These are phyloP conservation scores for Poa pratensis DNA, from an alignment of 176 grass and related monocot species.

Conservation along the genomic window DNA sequence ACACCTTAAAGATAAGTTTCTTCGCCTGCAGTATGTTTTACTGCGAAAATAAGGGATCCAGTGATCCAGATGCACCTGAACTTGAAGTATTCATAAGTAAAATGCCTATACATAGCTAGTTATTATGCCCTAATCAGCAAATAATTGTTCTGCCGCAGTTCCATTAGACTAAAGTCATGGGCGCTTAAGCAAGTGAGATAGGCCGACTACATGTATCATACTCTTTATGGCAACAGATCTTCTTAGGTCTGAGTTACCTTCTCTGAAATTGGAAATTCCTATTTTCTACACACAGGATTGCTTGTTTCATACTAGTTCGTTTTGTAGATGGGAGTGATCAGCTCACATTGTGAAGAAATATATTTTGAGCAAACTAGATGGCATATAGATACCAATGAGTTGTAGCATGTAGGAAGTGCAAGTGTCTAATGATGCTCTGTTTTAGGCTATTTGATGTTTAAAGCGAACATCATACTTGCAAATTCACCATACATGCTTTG, in stretches of 20 bases:
- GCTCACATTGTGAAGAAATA: not conserved
- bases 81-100: not conserved
- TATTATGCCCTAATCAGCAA: not conserved
- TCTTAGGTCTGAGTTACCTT: not conserved
- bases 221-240: not conserved
- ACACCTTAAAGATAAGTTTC: too few relatives aligned
- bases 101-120: not conserved
- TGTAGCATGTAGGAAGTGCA: not conserved
- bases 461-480: not conserved
- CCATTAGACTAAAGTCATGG: not conserved
- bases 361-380: constrained; percentile 13
- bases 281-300: not conserved
- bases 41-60: not conserved
- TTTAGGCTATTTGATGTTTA: not conserved
- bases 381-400: not conserved
- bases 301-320: constrained; percentile 12
- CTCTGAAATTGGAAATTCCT: constrained; percentile 4
- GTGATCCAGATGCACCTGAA: not conserved
- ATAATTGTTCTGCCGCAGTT: not conserved
- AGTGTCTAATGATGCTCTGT: not conserved
- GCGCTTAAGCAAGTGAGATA: constrained; percentile 15
- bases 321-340: not conserved
- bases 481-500: constrained; percentile 2
- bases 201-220: constrained; percentile 2
- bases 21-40: too few relatives aligned